Evolutionary conservation across 148 eudicot genomes (phyloP), one percentile per base, ranked within the genome.

Genomic region (Chenopodium quinoa): DNA sequence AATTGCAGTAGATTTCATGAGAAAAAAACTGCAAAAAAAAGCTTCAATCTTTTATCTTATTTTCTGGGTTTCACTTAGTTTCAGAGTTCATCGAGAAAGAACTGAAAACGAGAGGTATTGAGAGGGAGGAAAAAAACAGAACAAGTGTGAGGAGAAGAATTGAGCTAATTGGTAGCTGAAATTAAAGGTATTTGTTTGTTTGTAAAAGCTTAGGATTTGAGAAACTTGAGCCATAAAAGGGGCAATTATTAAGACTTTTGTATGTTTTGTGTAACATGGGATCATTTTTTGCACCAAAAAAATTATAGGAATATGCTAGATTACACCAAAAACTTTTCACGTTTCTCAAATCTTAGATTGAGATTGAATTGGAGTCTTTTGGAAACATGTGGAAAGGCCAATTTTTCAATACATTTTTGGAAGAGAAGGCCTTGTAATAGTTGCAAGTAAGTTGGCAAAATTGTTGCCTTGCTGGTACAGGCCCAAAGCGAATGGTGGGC

Each of bases 1-100:
- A 20, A 73, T 64, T 27, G 74, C 20, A 31, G 75, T 66, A 83
- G 84, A 88, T 54, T 84, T 88, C 92, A 90, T 89, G 47, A 73
- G 65, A 2, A 29, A 40, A 62, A 62, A 25, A 13, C 65, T 19
- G 12, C 47, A 34, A 58, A 65, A 14, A 14, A 5, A 67, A 50
- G 1, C 3, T 75, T 76, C 20, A 10, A 8, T 10, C 46, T 69
- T 48, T 52, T 16, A 31, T 69, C 14, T 5, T 2, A 31, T 29
- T 12, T 34, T 6, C 31, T 60, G 73, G 60, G 52, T 23, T 63
- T 78, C 8, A 27, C 4, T 22, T 14, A 46, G 34, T 8, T 77
- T 77, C 34, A 56, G 64, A 9, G 32, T 27, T 46, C 16, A 71
- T 77, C 73, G 73, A 78, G 77, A 40, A 78, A 77, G 71, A 63